Percentiles rank a stretch among this genome's conserved stretches.
Evolutionary conservation across 305 asterid genomes (phyloP).

Genomic region (Plantago lanceolata): DNA sequence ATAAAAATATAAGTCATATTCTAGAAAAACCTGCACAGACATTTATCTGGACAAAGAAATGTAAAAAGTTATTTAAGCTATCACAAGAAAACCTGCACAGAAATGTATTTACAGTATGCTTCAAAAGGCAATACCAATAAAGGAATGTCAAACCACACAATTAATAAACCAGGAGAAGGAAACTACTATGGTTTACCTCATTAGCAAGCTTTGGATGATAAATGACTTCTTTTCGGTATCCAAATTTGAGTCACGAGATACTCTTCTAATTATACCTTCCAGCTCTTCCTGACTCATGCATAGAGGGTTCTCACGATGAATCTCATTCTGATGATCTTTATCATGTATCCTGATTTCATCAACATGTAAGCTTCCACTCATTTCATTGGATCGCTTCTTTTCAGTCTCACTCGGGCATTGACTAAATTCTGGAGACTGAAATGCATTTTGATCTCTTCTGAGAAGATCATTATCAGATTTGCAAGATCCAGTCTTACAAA

Average conservation of each 20-base stretch:
- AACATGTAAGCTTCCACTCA: slow-evolving; percentile 30
- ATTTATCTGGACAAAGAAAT: slow-evolving; percentile 9
- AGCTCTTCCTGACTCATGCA: slow-evolving; percentile 61
- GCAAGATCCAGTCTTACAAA: slow-evolving; percentile 29
- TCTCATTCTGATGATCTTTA: slow-evolving; percentile 24
- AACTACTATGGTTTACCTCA: slow-evolving; percentile 47
- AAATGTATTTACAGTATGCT: slow-evolving; percentile 10
- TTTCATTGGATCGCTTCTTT: slow-evolving; percentile 37
- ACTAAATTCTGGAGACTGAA: slow-evolving; percentile 31
- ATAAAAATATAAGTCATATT: slow-evolving; percentile 24
- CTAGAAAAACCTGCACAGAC: slow-evolving; percentile 13
- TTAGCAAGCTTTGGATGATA: slow-evolving; percentile 62
- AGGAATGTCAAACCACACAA: neutral
- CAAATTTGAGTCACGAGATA: slow-evolving; percentile 66
- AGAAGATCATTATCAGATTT: slow-evolving; percentile 29
- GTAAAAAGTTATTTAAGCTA: neutral
- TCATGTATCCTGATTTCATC: slow-evolving; percentile 22
- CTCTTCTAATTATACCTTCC: slow-evolving; percentile 65
- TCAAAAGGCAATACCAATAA: slow-evolving; percentile 13
- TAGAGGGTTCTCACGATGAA: slow-evolving; percentile 44
- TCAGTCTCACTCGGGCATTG: slow-evolving; percentile 36
- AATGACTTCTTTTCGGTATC: slow-evolving; percentile 52
- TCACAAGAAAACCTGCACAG: neutral
- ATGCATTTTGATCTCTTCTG: slow-evolving; percentile 29
- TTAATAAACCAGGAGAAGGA: neutral